phyloP scores from a whole-genome alignment of 2,329 filamentous ascomycete species.

The Myriosclerotinia curreyana region DNA sequence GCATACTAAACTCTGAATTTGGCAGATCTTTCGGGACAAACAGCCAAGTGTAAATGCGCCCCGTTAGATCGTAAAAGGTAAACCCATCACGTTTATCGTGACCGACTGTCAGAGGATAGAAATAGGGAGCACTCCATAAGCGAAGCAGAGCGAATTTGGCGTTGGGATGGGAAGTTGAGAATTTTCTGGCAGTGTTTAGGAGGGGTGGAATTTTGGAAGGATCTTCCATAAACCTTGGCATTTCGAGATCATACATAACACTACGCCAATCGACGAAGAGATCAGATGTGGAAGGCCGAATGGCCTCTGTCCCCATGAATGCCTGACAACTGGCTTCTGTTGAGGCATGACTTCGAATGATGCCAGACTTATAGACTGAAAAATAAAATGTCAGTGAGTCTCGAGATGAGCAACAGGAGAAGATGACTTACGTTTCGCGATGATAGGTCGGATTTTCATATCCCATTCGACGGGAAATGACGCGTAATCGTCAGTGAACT shows the following conservation, averaged over 20 bases:
- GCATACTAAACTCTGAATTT: slow-evolving; percentile 45
- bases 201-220: slow-evolving; percentile 40
- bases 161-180: slow-evolving; percentile 30
- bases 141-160: slow-evolving; percentile 46
- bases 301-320: slow-evolving; percentile 41
- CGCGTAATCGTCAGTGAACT: slow-evolving; percentile 33
- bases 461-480: slow-evolving; percentile 43
- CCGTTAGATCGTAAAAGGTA: slow-evolving; percentile 45
- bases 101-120: slow-evolving; percentile 49
- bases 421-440: slow-evolving; percentile 41
- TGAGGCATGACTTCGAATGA: slow-evolving; percentile 41
- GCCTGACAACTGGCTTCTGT: slow-evolving; percentile 40
- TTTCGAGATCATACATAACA: slow-evolving; percentile 29
- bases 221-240: slow-evolving; percentile 38
- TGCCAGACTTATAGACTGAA: slow-evolving; percentile 47
- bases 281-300: slow-evolving; percentile 40
- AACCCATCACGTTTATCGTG: slow-evolving; percentile 39
- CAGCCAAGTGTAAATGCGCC: slow-evolving; percentile 48
- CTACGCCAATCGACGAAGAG: slow-evolving; percentile 46
- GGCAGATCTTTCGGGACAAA: slow-evolving; percentile 50
- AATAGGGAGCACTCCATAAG: slow-evolving; percentile 49
- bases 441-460: slow-evolving; percentile 42
- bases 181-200: slow-evolving; percentile 38
- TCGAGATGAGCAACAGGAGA: background rate
- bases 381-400: background rate